These are phyloP conservation scores for Pontederia crassipes DNA, from an alignment of 176 grass and related monocot genomes.

Conservation along the genomic window DNA sequence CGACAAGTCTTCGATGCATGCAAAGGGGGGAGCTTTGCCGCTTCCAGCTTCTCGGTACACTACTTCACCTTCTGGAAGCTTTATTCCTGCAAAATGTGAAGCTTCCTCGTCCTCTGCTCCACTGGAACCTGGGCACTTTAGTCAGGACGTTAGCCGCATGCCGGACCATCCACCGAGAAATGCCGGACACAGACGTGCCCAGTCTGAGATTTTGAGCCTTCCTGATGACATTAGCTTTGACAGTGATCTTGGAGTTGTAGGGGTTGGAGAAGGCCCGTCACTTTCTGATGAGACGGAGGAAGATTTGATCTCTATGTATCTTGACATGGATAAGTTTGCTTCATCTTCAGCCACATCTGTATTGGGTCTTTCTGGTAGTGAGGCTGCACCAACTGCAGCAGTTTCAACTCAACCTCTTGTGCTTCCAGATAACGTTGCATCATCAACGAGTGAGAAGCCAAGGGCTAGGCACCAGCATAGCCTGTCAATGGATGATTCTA, in stretches of 20 bases:
- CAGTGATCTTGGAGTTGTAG: conserved; percentile 17
- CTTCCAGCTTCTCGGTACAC: background rate
- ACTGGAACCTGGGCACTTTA: conserved; percentile 1
- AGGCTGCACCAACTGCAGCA: background rate
- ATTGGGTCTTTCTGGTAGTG: conserved; percentile 25
- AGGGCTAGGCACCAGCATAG: conserved; percentile 81
- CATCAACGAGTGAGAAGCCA: conserved; percentile 7
- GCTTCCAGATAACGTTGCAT: background rate
- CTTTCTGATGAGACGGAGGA: conserved; percentile 13
- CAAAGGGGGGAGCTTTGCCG: background rate
- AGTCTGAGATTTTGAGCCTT: conserved; percentile 62
- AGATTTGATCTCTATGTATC: conserved; percentile 6
- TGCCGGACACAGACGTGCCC: conserved; percentile 48
- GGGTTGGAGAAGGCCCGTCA: conserved; percentile 1
- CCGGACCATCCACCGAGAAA: conserved; percentile 29
- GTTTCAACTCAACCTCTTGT: background rate
- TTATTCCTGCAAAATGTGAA: background rate
- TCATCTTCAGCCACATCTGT: conserved; percentile 32
- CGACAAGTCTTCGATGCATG: background rate
- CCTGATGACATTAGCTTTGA: conserved; percentile 28
- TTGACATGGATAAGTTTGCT: conserved; percentile 68
- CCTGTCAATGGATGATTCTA: conserved; percentile 83
- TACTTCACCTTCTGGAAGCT: background rate
- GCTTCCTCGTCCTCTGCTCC: conserved; percentile 1
- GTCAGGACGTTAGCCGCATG: conserved; percentile 38